Evolutionary conservation across 768 basidiomycete species (phyloP), one percentile per base, ranked within the genome.

Genomic region (Gymnopilus junonius): DNA sequence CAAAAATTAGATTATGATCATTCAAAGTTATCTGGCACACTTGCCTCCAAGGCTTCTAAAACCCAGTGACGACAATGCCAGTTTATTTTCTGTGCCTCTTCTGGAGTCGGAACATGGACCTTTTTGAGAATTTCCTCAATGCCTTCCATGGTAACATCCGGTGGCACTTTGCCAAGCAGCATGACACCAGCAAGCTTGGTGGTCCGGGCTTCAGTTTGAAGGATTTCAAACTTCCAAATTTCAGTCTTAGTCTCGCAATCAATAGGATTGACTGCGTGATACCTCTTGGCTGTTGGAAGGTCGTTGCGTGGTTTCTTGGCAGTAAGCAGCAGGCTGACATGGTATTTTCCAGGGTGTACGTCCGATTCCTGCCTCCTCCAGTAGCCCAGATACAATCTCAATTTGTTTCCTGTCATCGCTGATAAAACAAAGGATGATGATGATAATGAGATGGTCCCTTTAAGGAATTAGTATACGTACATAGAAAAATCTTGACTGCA

Each of bases 11-110:
- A 5, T 34, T 34, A n/a, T 1, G 34, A 17, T 50, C 7, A n/a
- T 25, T 32, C 15, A 31, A 6, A 23, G 23, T 20, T 25, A n/a
- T 17, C 25, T 25, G 8, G 45, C 17, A 11, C 32, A 61, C 51
- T 42, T 7, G 34, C 59, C 21, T 51, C 15, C 14, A 61, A 27
- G 10, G 59, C 59, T 3, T 61, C 45, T 1, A 39, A 15, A 12
- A 54, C 51, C 59, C 59, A 61, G 23, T 61, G 34, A 5, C 31
- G 45, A 21, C 59, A 61, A 27, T 50, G 51, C 59, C 59, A 61
- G 8, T n/a, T 34, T 2, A 17, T 32, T 20, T 20, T 20, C 11
- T 51, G 27, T 35, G 58, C 45, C 12, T 61, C 59, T 31, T 53
- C 59, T 6, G 5, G 20, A 15, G 48, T 25, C 10, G 48, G 48